These are phyloP conservation scores for Coemansia sp. DNA, from an alignment of 192 early-diverging fungal genomes.

Conservation along the genomic window DNA sequence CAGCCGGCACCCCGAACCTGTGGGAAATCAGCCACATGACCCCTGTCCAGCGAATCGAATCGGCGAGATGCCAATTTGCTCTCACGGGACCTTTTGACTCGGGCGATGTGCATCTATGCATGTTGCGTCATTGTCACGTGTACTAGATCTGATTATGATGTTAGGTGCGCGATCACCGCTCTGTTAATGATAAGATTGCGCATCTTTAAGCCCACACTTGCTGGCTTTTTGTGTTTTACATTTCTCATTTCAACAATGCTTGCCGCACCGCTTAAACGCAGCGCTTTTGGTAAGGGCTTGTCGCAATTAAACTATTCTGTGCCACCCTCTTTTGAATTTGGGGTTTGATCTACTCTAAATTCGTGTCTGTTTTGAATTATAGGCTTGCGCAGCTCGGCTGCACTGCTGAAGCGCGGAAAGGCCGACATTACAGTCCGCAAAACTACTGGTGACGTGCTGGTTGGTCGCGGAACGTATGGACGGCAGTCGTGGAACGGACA, in stretches of 20 bases:
- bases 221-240: not conserved
- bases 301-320: not conserved
- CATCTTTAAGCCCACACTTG: not conserved
- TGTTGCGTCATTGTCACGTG: slow-evolving; percentile 3
- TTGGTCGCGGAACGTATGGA: slow-evolving; percentile 67
- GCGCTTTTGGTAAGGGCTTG: slow-evolving; percentile 9
- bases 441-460: slow-evolving; percentile 47
- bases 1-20: not conserved
- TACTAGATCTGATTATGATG: not conserved
- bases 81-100: slow-evolving; percentile 7
- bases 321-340: too few relatives aligned
- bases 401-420: slow-evolving; percentile 51
- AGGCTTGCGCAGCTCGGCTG: slow-evolving; percentile 24
- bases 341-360: not conserved
- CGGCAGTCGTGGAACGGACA: slow-evolving; percentile 83
- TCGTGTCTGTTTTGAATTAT: not conserved
- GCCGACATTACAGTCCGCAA: slow-evolving; percentile 45
- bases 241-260: slow-evolving; percentile 6
- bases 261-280: slow-evolving; percentile 6
- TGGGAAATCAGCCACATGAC: slow-evolving; percentile 9
- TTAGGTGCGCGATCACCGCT: not conserved
- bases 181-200: not conserved
- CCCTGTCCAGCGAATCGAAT: not conserved
- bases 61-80: not conserved
- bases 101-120: not conserved